phyloP scores from a whole-genome alignment of 2,329 filamentous ascomycete genomes.

The Fusarium sp. region DNA sequence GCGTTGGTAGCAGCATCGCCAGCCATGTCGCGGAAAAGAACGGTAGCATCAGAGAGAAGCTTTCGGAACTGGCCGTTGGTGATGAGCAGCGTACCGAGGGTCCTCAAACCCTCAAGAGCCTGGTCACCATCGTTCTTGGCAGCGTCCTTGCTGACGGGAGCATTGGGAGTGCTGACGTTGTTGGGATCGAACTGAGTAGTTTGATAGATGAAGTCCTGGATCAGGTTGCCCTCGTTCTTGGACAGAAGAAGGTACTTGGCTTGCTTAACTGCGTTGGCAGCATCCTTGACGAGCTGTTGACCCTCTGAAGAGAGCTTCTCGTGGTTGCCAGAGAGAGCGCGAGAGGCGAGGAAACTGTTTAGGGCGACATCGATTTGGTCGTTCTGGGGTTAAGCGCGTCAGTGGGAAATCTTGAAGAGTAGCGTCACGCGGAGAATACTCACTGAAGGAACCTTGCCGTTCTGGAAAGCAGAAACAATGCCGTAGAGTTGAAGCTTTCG shows the following conservation, averaged over 20 bases:
- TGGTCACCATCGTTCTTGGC: constrained; percentile 88
- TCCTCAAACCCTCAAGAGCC: constrained; percentile 87
- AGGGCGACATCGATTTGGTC: constrained; percentile 95
- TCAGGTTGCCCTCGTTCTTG: constrained; percentile 94
- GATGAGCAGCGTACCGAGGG: constrained; percentile 88
- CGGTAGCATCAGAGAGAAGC: constrained; percentile 78
- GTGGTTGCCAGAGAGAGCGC: constrained; percentile 78
- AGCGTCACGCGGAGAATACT: constrained; percentile 51
- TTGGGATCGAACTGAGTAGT: constrained; percentile 81
- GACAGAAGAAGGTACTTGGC: constrained; percentile 88
- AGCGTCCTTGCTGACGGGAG: constrained; percentile 80
- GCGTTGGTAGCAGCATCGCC: constrained; percentile 89
- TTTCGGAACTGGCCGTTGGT: constrained; percentile 98
- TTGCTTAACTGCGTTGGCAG: constrained; percentile 84
- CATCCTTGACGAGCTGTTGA: constrained; percentile 80
- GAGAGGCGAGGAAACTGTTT: constrained; percentile 86
- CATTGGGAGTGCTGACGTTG: constrained; percentile 72
- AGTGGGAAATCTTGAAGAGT: not conserved
- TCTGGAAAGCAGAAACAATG: constrained; percentile 86
- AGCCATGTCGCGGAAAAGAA: constrained; percentile 90
- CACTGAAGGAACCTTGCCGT: constrained; percentile 92
- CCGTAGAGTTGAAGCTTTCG: constrained; percentile 96
- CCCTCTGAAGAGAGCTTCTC: constrained; percentile 87
- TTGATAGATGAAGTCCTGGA: constrained; percentile 98
- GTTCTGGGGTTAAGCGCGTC: constrained; percentile 69